Percentiles rank a stretch among this genome's conserved stretches.
Evolutionary conservation across 208 protist genomes (phyloP).

Genomic region (Acanthamoeba healyi): DNA sequence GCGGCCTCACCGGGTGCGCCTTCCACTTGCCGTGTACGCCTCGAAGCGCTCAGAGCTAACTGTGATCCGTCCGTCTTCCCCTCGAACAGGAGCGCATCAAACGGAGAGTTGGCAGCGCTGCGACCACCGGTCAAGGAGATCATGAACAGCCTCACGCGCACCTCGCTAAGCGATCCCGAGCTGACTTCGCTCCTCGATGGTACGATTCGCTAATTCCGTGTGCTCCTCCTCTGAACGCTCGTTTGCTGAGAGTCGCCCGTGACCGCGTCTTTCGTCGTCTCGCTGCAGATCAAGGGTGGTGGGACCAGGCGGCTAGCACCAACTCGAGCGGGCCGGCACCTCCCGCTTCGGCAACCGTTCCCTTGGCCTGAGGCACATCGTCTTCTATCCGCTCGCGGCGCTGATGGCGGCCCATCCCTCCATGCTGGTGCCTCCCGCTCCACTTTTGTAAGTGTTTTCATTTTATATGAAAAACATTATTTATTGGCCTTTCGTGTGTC

Average conservation of each 20-base stretch:
- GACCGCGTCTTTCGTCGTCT: neutral
- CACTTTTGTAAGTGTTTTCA: too few species aligned
- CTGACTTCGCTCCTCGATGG: neutral
- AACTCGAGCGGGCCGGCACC: neutral
- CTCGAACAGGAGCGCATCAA: neutral
- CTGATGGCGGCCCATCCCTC: too few species aligned
- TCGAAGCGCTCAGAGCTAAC: neutral
- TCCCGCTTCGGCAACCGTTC: neutral
- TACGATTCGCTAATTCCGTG: neutral
- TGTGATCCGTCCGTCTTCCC: too few species aligned
- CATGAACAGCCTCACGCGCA: conserved; percentile 20
- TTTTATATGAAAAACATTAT: too few species aligned
- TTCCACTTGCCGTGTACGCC: neutral
- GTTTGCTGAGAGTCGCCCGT: too few species aligned
- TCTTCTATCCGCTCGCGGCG: too few species aligned
- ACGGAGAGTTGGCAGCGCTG: neutral
- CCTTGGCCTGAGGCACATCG: neutral
- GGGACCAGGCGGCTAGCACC: neutral
- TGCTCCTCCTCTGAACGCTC: too few species aligned
- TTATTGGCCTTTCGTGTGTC: too few species aligned
- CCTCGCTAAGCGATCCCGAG: conserved; percentile 1
- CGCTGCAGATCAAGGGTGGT: neutral
- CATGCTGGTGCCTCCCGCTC: neutral
- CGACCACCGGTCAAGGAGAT: conserved; percentile 30
- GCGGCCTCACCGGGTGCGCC: neutral